A percentile compares a stretch with the other conserved stretches of the same genome.
Evolutionary conservation across 495 filamentous ascomycete genomes (phyloP).

Genomic region (Cercophora sp.): DNA sequence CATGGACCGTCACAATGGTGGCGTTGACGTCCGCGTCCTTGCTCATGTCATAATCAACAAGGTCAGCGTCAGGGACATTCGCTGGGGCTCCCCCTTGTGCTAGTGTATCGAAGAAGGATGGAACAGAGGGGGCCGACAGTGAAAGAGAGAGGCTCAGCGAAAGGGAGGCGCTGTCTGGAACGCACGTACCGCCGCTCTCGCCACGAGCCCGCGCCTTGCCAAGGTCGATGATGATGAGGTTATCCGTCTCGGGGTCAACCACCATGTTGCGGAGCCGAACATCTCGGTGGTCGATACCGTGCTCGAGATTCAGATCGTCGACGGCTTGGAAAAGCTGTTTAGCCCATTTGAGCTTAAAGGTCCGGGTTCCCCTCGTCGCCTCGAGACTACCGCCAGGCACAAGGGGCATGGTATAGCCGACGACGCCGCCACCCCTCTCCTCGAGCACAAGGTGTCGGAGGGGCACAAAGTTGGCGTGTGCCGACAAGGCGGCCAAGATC

Average conservation of each 20-base stretch:
- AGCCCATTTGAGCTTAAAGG: conserved; percentile 11
- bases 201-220: not conserved
- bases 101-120: no score
- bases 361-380: not conserved
- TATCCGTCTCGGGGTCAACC: conserved; percentile 10
- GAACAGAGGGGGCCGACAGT: no score
- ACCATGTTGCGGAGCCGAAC: conserved; percentile 3
- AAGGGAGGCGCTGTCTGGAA: not conserved
- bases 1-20: conserved; percentile 3
- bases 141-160: no score
- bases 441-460: conserved; percentile 7
- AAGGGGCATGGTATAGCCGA: conserved; percentile 4
- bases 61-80: not conserved
- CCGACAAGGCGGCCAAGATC: not conserved
- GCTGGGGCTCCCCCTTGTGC: no score
- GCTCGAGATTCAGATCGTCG: conserved; percentile 11
- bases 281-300: conserved; percentile 9
- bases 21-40: conserved; percentile 5
- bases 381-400: conserved; percentile 1
- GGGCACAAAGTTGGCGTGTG: not conserved
- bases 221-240: conserved; percentile 9
- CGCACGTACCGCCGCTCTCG: not conserved
- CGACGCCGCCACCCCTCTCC: conserved; percentile 5
- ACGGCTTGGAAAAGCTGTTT: conserved; percentile 10
- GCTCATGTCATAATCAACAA: not conserved